A percentile compares a stretch with the other conserved stretches of the same genome.
Conservation (phyloP, 208 protist species). For the Acanthamoeba sp. region DNA sequence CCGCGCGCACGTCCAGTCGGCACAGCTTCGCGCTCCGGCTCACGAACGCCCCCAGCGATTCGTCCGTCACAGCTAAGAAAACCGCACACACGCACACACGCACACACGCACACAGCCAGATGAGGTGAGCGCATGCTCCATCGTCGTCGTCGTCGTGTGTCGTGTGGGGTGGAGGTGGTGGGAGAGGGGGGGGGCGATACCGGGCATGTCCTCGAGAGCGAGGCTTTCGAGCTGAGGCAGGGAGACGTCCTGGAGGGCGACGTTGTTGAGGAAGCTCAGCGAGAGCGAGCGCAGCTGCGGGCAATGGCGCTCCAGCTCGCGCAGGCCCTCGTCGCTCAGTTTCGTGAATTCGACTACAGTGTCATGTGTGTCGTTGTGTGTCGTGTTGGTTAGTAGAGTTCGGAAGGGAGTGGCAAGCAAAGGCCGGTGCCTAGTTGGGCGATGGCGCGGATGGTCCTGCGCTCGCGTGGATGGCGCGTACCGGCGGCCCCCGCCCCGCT, state of each 20-base stretch:
- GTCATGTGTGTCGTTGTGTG: too few relatives aligned
- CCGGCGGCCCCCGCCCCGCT: neutral
- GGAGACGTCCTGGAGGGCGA: neutral
- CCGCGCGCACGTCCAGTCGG: neutral
- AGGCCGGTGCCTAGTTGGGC: neutral
- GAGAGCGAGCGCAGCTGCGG: neutral
- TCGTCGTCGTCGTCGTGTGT: neutral
- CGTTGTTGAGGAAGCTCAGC: neutral
- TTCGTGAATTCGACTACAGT: neutral
- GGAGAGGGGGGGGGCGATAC: neutral
- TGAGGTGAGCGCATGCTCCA: neutral
- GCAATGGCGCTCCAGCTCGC: neutral
- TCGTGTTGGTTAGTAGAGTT: slow-evolving; percentile 13
- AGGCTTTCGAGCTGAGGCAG: neutral
- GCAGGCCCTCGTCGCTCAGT: neutral
- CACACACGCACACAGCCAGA: too few relatives aligned
- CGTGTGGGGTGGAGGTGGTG: neutral
- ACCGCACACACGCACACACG: too few relatives aligned
- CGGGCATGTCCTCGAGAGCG: slow-evolving; percentile 6
- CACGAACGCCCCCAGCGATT: slow-evolving; percentile 5
- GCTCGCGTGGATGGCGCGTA: neutral
- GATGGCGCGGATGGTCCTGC: slow-evolving; percentile 15
- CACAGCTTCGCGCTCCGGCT: neutral
- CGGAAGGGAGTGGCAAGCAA: neutral
- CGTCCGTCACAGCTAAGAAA: slow-evolving; percentile 8